Evolutionary conservation across 441 rosid species (phyloP).

Genomic region (Aleurites moluccanus): DNA sequence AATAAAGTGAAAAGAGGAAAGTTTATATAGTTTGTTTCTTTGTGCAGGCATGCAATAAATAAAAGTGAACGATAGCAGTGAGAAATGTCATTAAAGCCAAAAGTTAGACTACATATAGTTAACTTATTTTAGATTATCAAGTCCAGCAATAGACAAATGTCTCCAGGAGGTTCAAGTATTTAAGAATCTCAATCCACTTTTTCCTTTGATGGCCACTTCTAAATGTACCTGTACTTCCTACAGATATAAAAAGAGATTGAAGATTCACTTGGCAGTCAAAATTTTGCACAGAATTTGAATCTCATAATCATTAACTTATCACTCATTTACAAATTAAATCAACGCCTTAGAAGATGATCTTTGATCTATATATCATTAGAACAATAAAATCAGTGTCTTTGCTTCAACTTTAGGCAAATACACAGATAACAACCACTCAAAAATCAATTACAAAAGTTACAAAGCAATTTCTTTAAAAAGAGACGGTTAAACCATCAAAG

Average conservation of each 20-base stretch:
- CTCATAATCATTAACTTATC: neutral
- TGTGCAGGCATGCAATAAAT: neutral
- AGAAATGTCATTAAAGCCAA: neutral
- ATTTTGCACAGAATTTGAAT: neutral
- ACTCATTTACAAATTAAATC: neutral
- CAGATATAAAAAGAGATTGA: neutral
- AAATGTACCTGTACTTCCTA: neutral
- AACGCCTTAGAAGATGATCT: neutral
- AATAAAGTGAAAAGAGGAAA: neutral
- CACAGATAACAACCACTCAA: neutral
- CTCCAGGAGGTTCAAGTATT: neutral
- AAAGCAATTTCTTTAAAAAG: neutral
- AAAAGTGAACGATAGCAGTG: neutral
- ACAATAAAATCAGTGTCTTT: neutral
- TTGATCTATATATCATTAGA: neutral
- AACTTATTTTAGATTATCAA: neutral
- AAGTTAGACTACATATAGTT: neutral
- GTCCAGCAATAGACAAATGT: neutral
- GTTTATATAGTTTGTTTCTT: neutral
- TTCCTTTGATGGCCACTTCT: neutral
- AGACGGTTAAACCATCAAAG: neutral
- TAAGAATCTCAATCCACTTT: neutral
- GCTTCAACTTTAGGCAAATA: slow-evolving; percentile 9
- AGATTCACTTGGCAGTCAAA: neutral
- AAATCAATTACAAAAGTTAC: neutral